Evolutionary conservation across 352 stramenopile genomes (phyloP), one percentile per base, ranked within the genome.

Genomic region (Ophiocytium majus): DNA sequence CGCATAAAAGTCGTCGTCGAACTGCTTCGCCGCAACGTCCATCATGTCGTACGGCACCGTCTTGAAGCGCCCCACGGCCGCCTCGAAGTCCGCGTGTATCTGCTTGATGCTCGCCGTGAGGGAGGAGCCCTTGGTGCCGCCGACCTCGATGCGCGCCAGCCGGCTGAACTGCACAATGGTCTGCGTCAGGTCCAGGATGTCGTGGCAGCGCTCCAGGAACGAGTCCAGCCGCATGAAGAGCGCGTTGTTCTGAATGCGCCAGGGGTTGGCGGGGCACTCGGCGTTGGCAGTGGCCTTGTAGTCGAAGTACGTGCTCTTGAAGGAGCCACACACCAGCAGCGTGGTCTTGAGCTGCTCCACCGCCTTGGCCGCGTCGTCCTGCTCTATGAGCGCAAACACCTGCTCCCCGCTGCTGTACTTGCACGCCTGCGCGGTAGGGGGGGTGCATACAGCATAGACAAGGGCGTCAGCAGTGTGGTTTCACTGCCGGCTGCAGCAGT

Each of bases 91-190:
- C 1, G 92, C 83, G 85, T 98, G 94, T 87, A 99, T 98, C 89
- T 98, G 81, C 95, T 82, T 95, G 92, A 91, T 91, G 79, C 83
- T 92, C 76, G 83, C 87, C 35, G 94, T 97, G 34, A 97, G 90
- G 28, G 94, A 96, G 88, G 96, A 98, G 19, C 96, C 96, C 89
- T 99, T 99, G 0, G 95, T 99, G n/a, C 95, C 95, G 10, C 96
- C 96, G 36, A 99, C 94, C 90, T 89, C 85, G 66, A 99, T 98
- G 91, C 98, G 98, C 57, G 94, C 94, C 9, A 99, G 91, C 89
- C 98, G 99, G 76, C 92, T 97, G 88, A 99, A 99, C 90, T 99
- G 96, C 35, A 99, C 95, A 82, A 99, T 98, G 9, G 96, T 98
- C 89, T 98, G 95, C 31, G 95, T 98, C 32, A 99, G 90, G 89